Base-by-base conservation (phyloP, 129 eudicot genomes). In the Tanacetum coccineum region DNA sequence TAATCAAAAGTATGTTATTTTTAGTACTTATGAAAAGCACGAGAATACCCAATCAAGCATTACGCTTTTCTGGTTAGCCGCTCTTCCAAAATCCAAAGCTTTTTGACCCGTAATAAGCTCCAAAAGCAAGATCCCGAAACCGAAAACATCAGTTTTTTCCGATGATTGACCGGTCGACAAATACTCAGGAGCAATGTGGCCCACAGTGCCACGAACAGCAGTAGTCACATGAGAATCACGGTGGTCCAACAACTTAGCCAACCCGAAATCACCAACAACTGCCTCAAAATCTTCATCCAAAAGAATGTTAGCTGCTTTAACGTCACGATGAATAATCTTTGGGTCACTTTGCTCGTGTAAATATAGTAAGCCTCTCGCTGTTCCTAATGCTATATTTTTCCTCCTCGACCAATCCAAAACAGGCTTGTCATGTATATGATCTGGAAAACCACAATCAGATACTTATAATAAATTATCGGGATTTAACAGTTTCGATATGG, bases 101-200 rank as follows among this genome's bases (percentile, higher is more conserved):
- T 86, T 91, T 60, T 91, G 94, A 32, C 97, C 97, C 11, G 97
- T 91, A 26, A 91, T 81, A 3, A 91, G 87, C 79, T 91, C 97
- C 69, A 91, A 89, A 59, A 91, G 96, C 79, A 92, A 76, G 58
- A 92, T 86, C 46, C 98, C 98, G 3, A 88, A 92, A 44, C 98
- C 98, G 77, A 92, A 92, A 47, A 92, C 98, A 58, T 92, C 98
- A 22, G 98, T 92, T 74, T 92, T 92, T 19, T 92, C 98, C 1
- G 98, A 92, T 17, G 98, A 92, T 59, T 88, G 98, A 40, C 98
- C 98, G 0, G 98, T 88, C 6, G 87, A 92, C 71, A 92, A 59
- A 68, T 92, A 92, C 75, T 92, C 98, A 0, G 98, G 98, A 42
- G 98, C 98, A 65, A 92, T 92, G 77, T 92, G 96, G 57, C 98